Base-by-base conservation (phyloP, 2,329 filamentous ascomycete genomes). In the Thielaviopsis euricoi region DNA sequence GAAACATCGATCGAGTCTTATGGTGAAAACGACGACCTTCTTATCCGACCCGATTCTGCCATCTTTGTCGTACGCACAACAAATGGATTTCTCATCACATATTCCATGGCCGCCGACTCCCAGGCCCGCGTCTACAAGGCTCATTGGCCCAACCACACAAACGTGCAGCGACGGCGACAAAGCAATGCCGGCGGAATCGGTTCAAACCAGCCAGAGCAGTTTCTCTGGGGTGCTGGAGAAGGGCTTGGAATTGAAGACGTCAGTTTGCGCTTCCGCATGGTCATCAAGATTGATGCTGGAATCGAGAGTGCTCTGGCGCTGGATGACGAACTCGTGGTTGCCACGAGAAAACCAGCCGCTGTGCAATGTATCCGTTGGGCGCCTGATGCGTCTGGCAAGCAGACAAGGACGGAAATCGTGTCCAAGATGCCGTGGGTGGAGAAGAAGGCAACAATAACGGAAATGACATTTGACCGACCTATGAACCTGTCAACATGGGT, bases 401-500 rank as follows among this genome's bases (percentile, higher is more conserved):
- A 97, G 70, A 96, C 90, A 2, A 89, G 82, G 64, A 96, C 93
- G 0, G 90, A 97, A 70, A 77, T 97, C 7, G 73, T 97, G 61
- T 90, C 84, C 65, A 85, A 87, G 57, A 95, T 96, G 82, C 73
- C 80, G 53, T 95, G 89, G 85, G 71, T 96, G 22, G 82, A 84
- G 56, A 90, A 87, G 69, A 91, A 87, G 69, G 76, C 79, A 1
- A 81, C 78, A 1, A 81, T 97, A 56, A 74, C 77, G 19, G 87
- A 94, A 65, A 94, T 98, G 86, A 85, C 91, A 1, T 84, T 95
- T 67, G 93, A 98, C 69, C 81, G 91, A 61, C 91, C 93, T 0
- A 98, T 98, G 90, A 96, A 95, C 65, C 75, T 98, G 13, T 84
- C 87, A 10, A 88, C 90, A 10, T 98, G 93, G 93, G 81, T 95